Percentiles rank a stretch among this genome's conserved stretches.
Evolutionary conservation across 2,329 filamentous ascomycete species (phyloP).

Genomic region (Phyllosticta paracitricarpa): DNA sequence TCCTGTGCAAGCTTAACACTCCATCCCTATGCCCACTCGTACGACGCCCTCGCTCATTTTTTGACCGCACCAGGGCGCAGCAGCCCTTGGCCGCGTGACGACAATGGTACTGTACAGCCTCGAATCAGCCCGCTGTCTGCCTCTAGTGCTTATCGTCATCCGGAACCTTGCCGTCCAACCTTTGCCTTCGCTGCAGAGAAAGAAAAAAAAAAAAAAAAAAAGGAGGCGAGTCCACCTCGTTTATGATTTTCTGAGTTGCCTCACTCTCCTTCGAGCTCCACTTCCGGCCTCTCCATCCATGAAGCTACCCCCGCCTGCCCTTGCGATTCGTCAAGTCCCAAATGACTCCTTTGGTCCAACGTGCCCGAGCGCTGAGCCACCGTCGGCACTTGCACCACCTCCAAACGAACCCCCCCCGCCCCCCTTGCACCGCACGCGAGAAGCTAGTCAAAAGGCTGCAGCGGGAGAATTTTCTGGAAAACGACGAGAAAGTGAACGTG

Average conservation of each 20-base stretch:
- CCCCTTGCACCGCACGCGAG: background rate
- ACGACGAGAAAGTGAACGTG: conserved; percentile 2
- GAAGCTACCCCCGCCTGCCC: no score
- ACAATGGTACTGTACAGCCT: background rate
- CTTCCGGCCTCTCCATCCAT: no score
- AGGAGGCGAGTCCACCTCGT: no score
- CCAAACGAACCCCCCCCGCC: no score
- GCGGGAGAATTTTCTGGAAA: conserved; percentile 11
- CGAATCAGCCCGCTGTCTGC: background rate
- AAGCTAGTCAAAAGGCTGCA: background rate
- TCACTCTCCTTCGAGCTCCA: no score
- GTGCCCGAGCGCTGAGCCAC: background rate
- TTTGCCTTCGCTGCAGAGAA: background rate
- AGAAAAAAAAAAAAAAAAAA: background rate
- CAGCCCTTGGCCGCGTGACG: background rate
- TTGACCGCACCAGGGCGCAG: no score
- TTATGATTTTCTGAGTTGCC: no score
- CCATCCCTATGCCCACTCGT: no score
- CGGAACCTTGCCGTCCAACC: background rate
- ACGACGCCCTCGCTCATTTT: no score
- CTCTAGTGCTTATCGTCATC: background rate
- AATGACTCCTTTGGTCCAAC: background rate
- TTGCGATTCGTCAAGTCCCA: no score
- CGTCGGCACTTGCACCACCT: background rate
- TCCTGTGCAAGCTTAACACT: no score